Base-by-base conservation (phyloP, 208 protist genomes). In the Pavlovales sp. region DNA sequence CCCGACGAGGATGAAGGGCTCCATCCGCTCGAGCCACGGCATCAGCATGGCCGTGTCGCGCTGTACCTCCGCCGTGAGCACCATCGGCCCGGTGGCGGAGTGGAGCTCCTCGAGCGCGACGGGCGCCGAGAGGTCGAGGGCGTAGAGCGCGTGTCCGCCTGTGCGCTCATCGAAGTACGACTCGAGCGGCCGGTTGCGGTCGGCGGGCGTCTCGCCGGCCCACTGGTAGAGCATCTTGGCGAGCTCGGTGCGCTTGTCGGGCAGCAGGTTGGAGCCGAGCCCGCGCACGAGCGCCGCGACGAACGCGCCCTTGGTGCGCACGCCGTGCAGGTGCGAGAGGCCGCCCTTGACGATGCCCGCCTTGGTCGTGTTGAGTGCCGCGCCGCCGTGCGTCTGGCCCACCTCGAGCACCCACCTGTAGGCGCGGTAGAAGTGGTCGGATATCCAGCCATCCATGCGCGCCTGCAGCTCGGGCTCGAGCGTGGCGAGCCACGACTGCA, bases 1-100 rank as follows among this genome's bases (percentile, higher is more conserved):
- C 41, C 97, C 97, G 32, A 98, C 96, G 14, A 99, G 90, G 71
- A 99, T 94, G 88, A 99, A 98, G 0, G 97, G 97, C 37, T 96
- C 93, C 34, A 47, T 30, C 41, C 94, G 90, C 41, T 91, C 79
- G 81, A 97, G 93, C 97, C 97, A 98, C 88, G 97, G 96, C 86
- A 90, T 80, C 91, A 99, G 94, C 79, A 97, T 95, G 57, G 94
- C 94, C 46, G 96, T 86, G 77, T 94, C 94, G 32, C 96, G 94
- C 91, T 98, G 97, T 89, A 97, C 96, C 57, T 98, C 96, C 47
- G 96, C 93, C 40, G 97, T 99, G 26, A 90, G 44, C 36, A 99
- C 94, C 39, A 94, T 18, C 44, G 84, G 75, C 26, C 84, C 77
- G n/a, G 79, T 85, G 44, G 5, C 86, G 20, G 57, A 41, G 30